phyloP scores from a whole-genome alignment of 73 alveolate genomes.

The Paramecium primaurelia region DNA sequence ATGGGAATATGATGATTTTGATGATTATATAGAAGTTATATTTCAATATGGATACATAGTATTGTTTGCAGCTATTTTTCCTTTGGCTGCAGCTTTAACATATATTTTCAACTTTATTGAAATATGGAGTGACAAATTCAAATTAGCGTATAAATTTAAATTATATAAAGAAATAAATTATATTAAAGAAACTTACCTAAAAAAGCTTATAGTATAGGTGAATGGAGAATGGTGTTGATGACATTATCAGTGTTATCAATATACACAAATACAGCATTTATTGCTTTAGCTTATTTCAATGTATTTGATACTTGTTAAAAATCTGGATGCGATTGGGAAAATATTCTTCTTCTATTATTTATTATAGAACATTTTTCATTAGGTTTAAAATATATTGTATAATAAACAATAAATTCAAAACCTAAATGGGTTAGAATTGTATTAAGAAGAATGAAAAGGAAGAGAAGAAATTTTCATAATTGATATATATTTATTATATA shows the following conservation, averaged over 20 bases:
- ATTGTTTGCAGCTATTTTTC: constrained; percentile 72
- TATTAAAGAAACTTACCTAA: constrained; percentile 64
- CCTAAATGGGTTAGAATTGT: constrained; percentile 46
- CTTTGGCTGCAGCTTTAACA: constrained; percentile 65
- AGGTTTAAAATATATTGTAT: not conserved
- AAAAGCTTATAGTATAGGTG: constrained; percentile 69
- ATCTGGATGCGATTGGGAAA: constrained; percentile 9
- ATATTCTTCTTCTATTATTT: not conserved
- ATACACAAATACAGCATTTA: constrained; percentile 68
- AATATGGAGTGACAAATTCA: constrained; percentile 70
- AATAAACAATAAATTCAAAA: not conserved
- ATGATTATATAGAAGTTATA: constrained; percentile 69
- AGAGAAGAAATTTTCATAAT: not conserved
- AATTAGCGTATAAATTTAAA: constrained; percentile 29
- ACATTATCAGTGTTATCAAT: constrained; percentile 69
- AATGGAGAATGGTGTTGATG: constrained; percentile 73
- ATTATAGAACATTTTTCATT: not conserved
- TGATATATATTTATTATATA: not conserved
- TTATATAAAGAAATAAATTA: constrained; percentile 25
- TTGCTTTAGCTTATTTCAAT: constrained; percentile 50
- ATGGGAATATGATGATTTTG: constrained; percentile 72
- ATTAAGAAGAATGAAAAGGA: constrained; percentile 7
- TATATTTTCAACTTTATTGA: constrained; percentile 63
- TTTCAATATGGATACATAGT: constrained; percentile 67
- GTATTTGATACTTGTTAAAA: not conserved